A percentile compares a stretch with the other conserved stretches of the same genome.
phyloP scores from a whole-genome alignment of 306 rosid species.

The Rosa persica region DNA sequence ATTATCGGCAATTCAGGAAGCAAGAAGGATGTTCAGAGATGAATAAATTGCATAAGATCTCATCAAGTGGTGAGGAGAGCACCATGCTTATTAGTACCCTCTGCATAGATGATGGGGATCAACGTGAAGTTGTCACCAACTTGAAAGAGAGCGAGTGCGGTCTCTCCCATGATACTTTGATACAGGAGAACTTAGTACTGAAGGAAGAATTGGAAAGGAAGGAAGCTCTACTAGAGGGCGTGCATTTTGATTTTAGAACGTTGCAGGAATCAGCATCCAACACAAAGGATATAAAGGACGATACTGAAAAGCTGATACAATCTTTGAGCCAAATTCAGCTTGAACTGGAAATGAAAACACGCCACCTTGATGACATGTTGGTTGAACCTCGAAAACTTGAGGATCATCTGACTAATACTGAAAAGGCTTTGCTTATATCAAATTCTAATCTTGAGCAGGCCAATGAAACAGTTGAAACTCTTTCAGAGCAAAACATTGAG shows the following conservation, averaged over 20 bases:
- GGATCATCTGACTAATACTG: slow-evolving; percentile 55
- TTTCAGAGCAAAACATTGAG: slow-evolving; percentile 62
- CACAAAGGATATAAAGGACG: slow-evolving; percentile 70
- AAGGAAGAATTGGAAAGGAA: slow-evolving; percentile 73
- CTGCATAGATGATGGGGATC: slow-evolving; percentile 27
- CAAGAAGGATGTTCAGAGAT: slow-evolving; percentile 23
- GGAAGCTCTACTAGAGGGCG: slow-evolving; percentile 72
- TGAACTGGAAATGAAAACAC: slow-evolving; percentile 64
- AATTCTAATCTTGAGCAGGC: slow-evolving; percentile 67
- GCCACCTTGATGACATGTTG: slow-evolving; percentile 59
- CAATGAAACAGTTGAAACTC: slow-evolving; percentile 42
- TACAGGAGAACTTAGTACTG: slow-evolving; percentile 56
- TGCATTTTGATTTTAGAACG: slow-evolving; percentile 83
- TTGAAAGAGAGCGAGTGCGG: slow-evolving; percentile 38
- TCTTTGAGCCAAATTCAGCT: slow-evolving; percentile 59
- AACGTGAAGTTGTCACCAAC: slow-evolving; percentile 26
- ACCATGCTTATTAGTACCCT: slow-evolving; percentile 23
- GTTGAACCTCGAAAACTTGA: slow-evolving; percentile 53
- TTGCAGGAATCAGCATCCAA: slow-evolving; percentile 89
- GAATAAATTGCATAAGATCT: slow-evolving; percentile 26
- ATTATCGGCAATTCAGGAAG: slow-evolving; percentile 25
- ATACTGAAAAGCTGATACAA: slow-evolving; percentile 59
- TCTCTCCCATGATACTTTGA: slow-evolving; percentile 34
- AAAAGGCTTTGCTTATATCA: slow-evolving; percentile 53
- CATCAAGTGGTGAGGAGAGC: slow-evolving; percentile 33